A percentile compares a stretch with the other conserved stretches of the same genome.
These are phyloP conservation scores for carrot (Daucus carota) DNA, from an alignment of 129 eudicot species.

Conservation along the genomic window DH1_v3.0 NC_030384.2:30309001-30309500, in stretches of 20 bases:
- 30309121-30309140: slow-evolving; percentile 99
- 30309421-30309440: background rate
- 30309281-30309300: slow-evolving; percentile 85
- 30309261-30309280: slow-evolving; percentile 81
- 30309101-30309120: slow-evolving; percentile 98
- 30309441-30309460: background rate
- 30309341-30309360: slow-evolving; percentile 16
- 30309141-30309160: slow-evolving; percentile 82
- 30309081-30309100: slow-evolving; percentile 41
- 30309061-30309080: slow-evolving; percentile 1
- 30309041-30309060: slow-evolving; percentile 1
- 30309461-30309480: no score
- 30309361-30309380: background rate
- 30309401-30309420: background rate
- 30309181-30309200: slow-evolving; percentile 97
- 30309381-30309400: background rate
- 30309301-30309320: slow-evolving; percentile 80
- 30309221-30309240: slow-evolving; percentile 86
- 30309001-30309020: background rate
- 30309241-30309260: slow-evolving; percentile 73
- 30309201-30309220: slow-evolving; percentile 81
- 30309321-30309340: slow-evolving; percentile 96
- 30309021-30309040: background rate
- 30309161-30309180: slow-evolving; percentile 98
- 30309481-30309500: no score